Evolutionary conservation across 768 basidiomycete species (phyloP).

Genomic region (Rhizopogon vinicolor): DNA sequence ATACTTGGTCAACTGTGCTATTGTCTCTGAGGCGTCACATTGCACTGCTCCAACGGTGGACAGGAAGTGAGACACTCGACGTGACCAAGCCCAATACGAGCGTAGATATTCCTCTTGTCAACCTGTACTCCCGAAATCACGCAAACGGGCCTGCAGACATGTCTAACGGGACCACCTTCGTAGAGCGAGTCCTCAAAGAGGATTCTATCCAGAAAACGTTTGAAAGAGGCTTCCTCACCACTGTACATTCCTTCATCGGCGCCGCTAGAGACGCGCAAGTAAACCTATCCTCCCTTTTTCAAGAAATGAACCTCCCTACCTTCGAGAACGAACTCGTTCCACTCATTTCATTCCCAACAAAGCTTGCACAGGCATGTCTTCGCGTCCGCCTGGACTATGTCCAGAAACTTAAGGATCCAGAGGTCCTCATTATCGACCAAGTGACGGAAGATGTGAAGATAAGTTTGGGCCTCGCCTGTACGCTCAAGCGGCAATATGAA

Average conservation of each 20-base stretch:
- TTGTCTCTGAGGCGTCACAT: conserved; percentile 82
- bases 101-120: conserved; percentile 46
- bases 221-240: conserved; percentile 83
- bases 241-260: conserved; percentile 82
- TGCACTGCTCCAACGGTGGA: conserved; percentile 82
- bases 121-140: conserved; percentile 24
- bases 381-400: conserved; percentile 88
- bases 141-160: conserved; percentile 37
- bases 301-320: conserved; percentile 85
- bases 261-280: conserved; percentile 86
- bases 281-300: conserved; percentile 68
- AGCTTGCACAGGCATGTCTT: conserved; percentile 87
- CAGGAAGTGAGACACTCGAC: conserved; percentile 87
- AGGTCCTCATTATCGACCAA: conserved; percentile 88
- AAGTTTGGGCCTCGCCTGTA: conserved; percentile 86
- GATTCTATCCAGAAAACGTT: conserved; percentile 95
- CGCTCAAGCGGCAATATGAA: conserved; percentile 92
- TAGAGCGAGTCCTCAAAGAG: conserved; percentile 92
- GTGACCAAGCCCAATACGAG: conserved; percentile 76
- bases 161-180: conserved; percentile 77
- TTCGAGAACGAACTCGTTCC: conserved; percentile 88
- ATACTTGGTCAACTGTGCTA: conserved; percentile 89
- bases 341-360: conserved; percentile 94
- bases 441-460: conserved; percentile 91
- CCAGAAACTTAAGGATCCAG: conserved; percentile 82